Evolutionary conservation across 805 yeast species (phyloP), one percentile per base, ranked within the genome.

Genomic region (Spathaspora sp.): DNA sequence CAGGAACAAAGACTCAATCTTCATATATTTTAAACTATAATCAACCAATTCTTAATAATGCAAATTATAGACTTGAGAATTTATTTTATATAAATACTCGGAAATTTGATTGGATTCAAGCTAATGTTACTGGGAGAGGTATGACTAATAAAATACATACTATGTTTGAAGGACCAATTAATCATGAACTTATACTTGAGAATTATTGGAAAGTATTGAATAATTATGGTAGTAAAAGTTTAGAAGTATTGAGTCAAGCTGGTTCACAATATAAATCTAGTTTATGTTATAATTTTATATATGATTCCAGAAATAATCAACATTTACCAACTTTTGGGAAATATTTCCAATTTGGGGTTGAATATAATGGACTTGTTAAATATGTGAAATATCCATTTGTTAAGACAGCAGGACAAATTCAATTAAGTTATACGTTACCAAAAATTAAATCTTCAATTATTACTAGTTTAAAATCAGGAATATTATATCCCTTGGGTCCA

Each of bases 181-280:
- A 80, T 52, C 86, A 82, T 57, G 87, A 83, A 53, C 49, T 82
- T 10, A 54, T 77, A 9, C 55, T 68, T 63, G 71, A 76, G 78
- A 70, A 73, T 70, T 49, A 73, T 69, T 72, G 68, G 73, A 64
- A 70, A 52, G 61, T 62, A 53, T 50, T 77, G 53, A 55, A 58
- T 44, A 68, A 72, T 58, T 50, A 60, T 38, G 58, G 56, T 43
- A 65, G 72, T 31, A 61, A 61, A 44, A 65, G 71, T 5, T 46
- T 59, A 32, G 70, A 67, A 31, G 68, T 73, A 14, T 47, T 70
- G 42, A 47, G 61, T 40, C 77, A 76, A 53, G 68, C 80, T 38
- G 84, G 83, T 1, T 69, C 73, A 28, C 64, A 72, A 26, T 67
- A 76, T 55, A 81, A 81, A 56, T 69, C 78, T 2, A 65, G 81